These are phyloP conservation scores for Pseudozyma thailandica DNA, from an alignment of 1,284 basidiomycete species.

Conservation along the genomic window DNA sequence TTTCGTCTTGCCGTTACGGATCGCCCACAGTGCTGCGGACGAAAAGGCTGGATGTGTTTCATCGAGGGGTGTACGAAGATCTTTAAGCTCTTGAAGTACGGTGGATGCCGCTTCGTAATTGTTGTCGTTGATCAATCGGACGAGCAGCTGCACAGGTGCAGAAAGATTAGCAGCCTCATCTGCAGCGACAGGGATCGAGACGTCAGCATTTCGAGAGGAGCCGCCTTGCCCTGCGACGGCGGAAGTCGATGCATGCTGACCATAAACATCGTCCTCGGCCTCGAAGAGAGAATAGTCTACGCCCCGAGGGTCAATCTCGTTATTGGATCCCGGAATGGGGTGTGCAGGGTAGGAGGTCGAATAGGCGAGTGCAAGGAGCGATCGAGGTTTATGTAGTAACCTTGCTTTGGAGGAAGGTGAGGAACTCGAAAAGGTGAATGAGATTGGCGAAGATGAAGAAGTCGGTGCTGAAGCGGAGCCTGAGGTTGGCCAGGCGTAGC, in stretches of 20 bases:
- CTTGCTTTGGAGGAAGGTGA: constrained; percentile 8
- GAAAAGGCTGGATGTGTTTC: constrained; percentile 23
- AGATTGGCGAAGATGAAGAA: constrained; percentile 2
- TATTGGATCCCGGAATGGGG: constrained; percentile 49
- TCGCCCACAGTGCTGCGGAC: constrained; percentile 35
- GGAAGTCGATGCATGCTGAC: constrained; percentile 13
- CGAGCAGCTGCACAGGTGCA: constrained; percentile 28
- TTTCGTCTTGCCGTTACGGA: constrained; percentile 20
- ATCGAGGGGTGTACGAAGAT: constrained; percentile 17
- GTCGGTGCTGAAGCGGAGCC: constrained; percentile 9
- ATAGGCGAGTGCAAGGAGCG: constrained; percentile 13
- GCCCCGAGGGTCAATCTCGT: constrained; percentile 54
- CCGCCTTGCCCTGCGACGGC: too few species aligned
- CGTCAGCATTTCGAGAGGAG: too few species aligned
- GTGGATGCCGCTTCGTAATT: constrained; percentile 38
- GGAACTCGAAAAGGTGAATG: constrained; percentile 1
- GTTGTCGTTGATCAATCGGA: constrained; percentile 29
- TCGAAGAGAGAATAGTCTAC: constrained; percentile 62
- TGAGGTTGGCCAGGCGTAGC: constrained; percentile 7
- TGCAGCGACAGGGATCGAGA: too few species aligned
- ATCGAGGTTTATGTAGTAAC: background rate
- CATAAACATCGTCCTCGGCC: constrained; percentile 19
- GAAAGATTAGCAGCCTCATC: too few species aligned
- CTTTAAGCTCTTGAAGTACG: constrained; percentile 31
- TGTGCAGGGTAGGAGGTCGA: constrained; percentile 37